Evolutionary conservation across 306 rosid genomes (phyloP).

Genomic region (Rosa chinensis): DNA sequence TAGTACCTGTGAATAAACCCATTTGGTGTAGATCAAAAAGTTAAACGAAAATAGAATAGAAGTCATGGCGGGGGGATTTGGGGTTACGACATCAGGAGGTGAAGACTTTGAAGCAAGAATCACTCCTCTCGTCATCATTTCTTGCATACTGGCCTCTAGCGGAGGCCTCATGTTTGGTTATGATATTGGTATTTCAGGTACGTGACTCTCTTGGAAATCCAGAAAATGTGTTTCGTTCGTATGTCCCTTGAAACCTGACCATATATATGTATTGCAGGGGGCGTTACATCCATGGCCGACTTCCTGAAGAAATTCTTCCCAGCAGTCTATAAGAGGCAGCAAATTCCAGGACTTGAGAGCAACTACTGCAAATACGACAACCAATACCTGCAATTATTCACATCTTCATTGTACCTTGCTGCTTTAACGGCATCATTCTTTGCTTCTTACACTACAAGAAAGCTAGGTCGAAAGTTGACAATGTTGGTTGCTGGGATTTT

Average conservation of each 20-base stretch:
- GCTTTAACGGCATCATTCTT: slow-evolving; percentile 28
- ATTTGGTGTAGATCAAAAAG: not conserved
- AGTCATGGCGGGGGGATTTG: slow-evolving; percentile 36
- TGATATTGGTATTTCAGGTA: slow-evolving; percentile 62
- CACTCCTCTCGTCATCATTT: slow-evolving; percentile 42
- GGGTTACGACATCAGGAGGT: not conserved
- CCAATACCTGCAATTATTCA: slow-evolving; percentile 29
- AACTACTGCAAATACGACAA: slow-evolving; percentile 40
- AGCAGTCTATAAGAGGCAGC: slow-evolving; percentile 14
- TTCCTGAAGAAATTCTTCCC: slow-evolving; percentile 33
- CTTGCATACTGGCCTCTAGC: slow-evolving; percentile 55
- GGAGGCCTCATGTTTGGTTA: slow-evolving; percentile 76
- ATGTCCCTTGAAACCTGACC: not conserved
- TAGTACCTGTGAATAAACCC: not conserved
- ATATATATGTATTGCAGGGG: slow-evolving; percentile 19
- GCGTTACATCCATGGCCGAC: slow-evolving; percentile 38
- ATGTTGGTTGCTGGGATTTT: not conserved
- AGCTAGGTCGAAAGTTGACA: slow-evolving; percentile 4
- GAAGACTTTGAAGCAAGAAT: slow-evolving; percentile 46
- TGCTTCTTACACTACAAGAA: slow-evolving; percentile 34
- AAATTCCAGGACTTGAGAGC: slow-evolving; percentile 14
- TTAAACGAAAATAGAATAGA: not conserved
- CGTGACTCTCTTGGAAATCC: not conserved
- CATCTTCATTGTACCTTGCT: slow-evolving; percentile 35
- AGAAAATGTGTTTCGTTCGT: not conserved